A percentile compares a stretch with the other conserved stretches of the same genome.
Conservation (phyloP, 768 basidiomycete species). For the Lentinula edodes region DNA sequence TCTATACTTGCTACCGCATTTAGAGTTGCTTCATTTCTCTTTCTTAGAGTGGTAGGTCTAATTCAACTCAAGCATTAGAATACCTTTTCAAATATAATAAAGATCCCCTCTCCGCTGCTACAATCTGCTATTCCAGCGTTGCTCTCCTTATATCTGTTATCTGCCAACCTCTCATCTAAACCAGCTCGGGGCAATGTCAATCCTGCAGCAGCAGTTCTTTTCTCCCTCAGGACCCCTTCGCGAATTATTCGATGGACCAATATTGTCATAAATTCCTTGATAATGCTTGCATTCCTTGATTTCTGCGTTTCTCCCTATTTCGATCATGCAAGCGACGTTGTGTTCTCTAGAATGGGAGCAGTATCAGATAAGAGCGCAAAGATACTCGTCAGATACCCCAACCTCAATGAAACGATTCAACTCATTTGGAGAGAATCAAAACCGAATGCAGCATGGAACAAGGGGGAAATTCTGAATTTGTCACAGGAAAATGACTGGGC, state of each 20-base stretch:
- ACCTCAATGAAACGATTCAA: conserved; percentile 26
- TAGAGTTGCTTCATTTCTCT: conserved; percentile 40
- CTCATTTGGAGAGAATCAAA: conserved; percentile 39
- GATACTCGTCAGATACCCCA: conserved; percentile 57
- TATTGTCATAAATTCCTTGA: conserved; percentile 10
- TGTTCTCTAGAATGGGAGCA: conserved; percentile 67
- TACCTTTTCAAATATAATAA: conserved; percentile 1
- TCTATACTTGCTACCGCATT: conserved; percentile 23
- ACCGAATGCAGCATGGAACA: conserved; percentile 37
- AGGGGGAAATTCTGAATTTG: conserved; percentile 47
- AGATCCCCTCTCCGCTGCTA: conserved; percentile 36
- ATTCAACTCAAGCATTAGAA: background rate
- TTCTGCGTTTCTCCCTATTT: conserved; percentile 50
- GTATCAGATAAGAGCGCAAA: conserved; percentile 61
- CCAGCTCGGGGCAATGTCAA: conserved; percentile 6
- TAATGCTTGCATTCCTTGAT: conserved; percentile 28
- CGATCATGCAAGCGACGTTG: conserved; percentile 47
- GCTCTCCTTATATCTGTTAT: conserved; percentile 18
- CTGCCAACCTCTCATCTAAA: conserved; percentile 5
- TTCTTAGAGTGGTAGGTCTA: conserved; percentile 39
- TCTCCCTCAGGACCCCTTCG: conserved; percentile 26
- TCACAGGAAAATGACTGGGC: conserved; percentile 51
- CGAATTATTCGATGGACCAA: conserved; percentile 10
- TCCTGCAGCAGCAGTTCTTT: conserved; percentile 17
- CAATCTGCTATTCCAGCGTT: conserved; percentile 23